Conservation (phyloP, 495 filamentous ascomycete species). For the Hypoxylon lenormandii region DNA sequence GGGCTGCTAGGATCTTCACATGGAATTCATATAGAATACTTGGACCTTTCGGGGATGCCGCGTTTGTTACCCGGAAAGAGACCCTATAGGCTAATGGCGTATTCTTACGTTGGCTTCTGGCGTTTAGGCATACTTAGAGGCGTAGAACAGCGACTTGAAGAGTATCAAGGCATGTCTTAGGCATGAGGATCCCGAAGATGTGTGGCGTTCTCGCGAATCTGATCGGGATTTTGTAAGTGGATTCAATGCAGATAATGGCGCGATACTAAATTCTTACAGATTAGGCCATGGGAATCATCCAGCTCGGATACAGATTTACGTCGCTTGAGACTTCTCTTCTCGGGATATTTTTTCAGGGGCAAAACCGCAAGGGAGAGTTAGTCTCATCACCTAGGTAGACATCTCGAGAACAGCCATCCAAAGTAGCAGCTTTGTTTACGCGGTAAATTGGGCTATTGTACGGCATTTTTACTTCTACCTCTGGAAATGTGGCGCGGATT, state of each 20-base stretch:
- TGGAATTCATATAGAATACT: neutral
- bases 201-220: conserved; percentile 36
- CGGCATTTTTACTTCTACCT: too few relatives aligned
- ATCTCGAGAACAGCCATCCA: too few relatives aligned
- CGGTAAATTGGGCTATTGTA: too few relatives aligned
- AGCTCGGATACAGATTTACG: neutral
- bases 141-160: neutral
- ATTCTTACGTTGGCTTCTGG: conserved; percentile 9
- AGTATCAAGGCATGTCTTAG: neutral
- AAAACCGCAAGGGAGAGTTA: too few relatives aligned
- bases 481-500: too few relatives aligned
- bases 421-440: too few relatives aligned
- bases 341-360: too few relatives aligned
- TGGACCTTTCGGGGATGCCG: conserved; percentile 9
- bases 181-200: neutral
- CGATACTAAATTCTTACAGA: neutral
- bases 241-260: conserved; percentile 5
- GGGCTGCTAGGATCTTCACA: neutral
- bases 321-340: neutral
- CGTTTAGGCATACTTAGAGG: neutral
- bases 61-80: conserved; percentile 2
- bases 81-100: conserved; percentile 18
- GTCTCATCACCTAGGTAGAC: too few relatives aligned
- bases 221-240: conserved; percentile 3
- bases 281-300: neutral